Base-by-base conservation (phyloP, 2,329 filamentous ascomycete genomes). In the Fusarium setosum region DNA sequence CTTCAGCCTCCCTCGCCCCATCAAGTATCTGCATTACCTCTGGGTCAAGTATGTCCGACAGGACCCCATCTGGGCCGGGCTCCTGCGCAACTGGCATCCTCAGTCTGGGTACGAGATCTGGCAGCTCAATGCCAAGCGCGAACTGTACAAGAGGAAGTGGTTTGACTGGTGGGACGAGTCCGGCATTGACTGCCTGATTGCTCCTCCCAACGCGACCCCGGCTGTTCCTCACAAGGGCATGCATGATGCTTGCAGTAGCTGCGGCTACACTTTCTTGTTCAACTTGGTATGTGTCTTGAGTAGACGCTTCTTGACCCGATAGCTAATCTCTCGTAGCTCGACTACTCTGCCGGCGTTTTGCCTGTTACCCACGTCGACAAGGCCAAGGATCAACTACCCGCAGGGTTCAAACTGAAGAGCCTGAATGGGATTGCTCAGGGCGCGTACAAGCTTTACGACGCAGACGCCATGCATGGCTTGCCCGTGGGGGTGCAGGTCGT, bases 191-290 rank as follows among this genome's bases (percentile, higher is more conserved):
- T 90, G 94, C 66, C 84, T 97, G 67, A 79, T 97, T 31, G 89
- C 91, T 10, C 91, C 92, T n/a, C 93, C 90, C 0, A 97, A 97
- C 75, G 93, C 94, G 0, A 97, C 93, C 1, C 94, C 94, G 2
- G 94, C 94, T 1, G 87, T 97, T 4, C 94, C 94, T 1, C 94
- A 97, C 74, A 88, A 90, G 44, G 94, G 89, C 0, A 97, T 97
- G 93, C 87, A 88, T 68, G 90, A 95, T 70, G 93, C 93, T 4
- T 89, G 96, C 41, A 92, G 91, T 63, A 93, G 90, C 68, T 97
- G 94, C 72, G 94, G 93, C 1, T 97, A 98, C 74, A 97, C 94
- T 0, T 97, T 97, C 75, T 79, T 97, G 56, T 98, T 96, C 81
- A 97, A 97, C 72, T 68, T 97, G 72, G 90, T 92, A 80, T 78